These are phyloP conservation scores for Lichtheimia ramosa DNA, from an alignment of 371 early-diverging fungal genomes.

Conservation along the genomic window DNA sequence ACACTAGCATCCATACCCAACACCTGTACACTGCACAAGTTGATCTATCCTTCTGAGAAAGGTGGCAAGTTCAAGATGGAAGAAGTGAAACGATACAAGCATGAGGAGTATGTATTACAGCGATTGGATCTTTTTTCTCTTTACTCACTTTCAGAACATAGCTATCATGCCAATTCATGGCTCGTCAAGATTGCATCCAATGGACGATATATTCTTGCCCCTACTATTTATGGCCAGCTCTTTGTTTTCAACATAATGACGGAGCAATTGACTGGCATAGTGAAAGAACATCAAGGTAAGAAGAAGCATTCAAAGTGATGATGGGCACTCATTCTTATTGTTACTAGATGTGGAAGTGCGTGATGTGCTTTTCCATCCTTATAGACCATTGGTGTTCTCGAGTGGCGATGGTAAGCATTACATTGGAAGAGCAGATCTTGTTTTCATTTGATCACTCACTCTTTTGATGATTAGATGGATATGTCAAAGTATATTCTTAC, in stretches of 20 bases:
- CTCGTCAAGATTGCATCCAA: slow-evolving; percentile 83
- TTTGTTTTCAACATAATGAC: slow-evolving; percentile 77
- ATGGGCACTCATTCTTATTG: background rate
- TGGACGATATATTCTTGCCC: slow-evolving; percentile 83
- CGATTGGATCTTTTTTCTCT: background rate
- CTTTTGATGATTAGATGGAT: slow-evolving; percentile 9
- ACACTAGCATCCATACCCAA: slow-evolving; percentile 77
- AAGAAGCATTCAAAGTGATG: background rate
- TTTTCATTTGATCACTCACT: background rate
- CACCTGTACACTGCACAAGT: slow-evolving; percentile 76
- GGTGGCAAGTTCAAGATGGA: slow-evolving; percentile 71
- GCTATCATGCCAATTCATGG: slow-evolving; percentile 91
- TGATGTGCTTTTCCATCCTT: slow-evolving; percentile 90
- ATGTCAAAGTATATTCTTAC: slow-evolving; percentile 42
- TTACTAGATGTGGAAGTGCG: slow-evolving; percentile 79
- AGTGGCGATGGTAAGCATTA: slow-evolving; percentile 74
- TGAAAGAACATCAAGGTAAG: slow-evolving; percentile 64
- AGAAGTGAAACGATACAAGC: slow-evolving; percentile 68
- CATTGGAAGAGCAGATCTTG: background rate
- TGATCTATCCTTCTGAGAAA: slow-evolving; percentile 72
- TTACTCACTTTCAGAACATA: slow-evolving; percentile 16
- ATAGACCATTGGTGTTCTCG: slow-evolving; percentile 74
- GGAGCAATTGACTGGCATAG: slow-evolving; percentile 71
- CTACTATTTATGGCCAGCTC: slow-evolving; percentile 85
- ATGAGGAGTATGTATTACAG: slow-evolving; percentile 64